Evolutionary conservation across 345 rosid species (phyloP).

Genomic region (Pistacia atlantica): DNA sequence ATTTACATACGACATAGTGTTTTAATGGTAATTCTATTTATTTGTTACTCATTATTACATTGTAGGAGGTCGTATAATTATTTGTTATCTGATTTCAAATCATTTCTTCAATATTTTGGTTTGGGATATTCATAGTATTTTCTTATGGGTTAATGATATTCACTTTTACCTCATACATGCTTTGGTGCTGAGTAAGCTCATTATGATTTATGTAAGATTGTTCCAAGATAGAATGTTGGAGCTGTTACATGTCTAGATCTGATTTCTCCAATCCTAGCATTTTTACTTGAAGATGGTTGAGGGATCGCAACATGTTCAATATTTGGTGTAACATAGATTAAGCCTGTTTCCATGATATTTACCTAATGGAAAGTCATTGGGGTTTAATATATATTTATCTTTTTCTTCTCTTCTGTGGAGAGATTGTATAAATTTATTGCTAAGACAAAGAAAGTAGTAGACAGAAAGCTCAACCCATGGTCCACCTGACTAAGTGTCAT

Average conservation of each 20-base stretch:
- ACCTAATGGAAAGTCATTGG: neutral
- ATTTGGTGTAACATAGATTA: neutral
- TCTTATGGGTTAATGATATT: neutral
- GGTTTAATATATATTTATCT: neutral
- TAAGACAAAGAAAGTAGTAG: neutral
- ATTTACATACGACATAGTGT: neutral
- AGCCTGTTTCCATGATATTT: neutral
- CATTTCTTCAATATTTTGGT: neutral
- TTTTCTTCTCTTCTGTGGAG: too few species aligned
- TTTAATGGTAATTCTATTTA: neutral
- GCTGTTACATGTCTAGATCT: neutral
- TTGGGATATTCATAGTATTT: neutral
- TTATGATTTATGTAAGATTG: neutral
- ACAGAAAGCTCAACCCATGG: too few species aligned
- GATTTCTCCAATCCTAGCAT: neutral
- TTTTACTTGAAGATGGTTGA: neutral
- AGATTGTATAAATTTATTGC: neutral
- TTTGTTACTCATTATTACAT: neutral
- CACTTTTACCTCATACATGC: neutral
- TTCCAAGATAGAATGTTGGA: slow-evolving; percentile 4
- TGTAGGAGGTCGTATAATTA: neutral
- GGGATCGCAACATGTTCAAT: neutral
- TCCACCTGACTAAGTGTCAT: neutral
- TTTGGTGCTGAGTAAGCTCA: neutral
- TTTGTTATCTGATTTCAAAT: neutral